Conservation (phyloP, 495 filamentous ascomycete genomes). For the Echria macrotheca region DNA sequence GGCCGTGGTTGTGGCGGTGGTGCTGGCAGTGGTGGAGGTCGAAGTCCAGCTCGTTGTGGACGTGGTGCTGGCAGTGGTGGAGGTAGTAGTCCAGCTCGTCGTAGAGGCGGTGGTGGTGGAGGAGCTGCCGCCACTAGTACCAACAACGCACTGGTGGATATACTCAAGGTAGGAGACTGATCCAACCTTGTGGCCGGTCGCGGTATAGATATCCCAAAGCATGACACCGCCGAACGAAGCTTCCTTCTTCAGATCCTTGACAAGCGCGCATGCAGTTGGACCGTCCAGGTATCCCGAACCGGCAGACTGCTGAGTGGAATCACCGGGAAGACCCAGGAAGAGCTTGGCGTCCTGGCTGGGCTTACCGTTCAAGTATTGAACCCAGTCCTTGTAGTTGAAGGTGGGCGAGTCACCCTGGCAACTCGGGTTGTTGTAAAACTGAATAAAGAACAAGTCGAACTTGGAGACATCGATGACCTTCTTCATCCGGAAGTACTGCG, state of each 20-base stretch:
- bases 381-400: conserved; percentile 64
- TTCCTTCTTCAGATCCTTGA: conserved; percentile 30
- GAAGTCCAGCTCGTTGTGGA: too few species aligned
- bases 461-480: conserved; percentile 46
- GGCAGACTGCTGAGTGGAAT: conserved; percentile 26
- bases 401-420: conserved; percentile 42
- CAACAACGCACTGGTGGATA: conserved; percentile 21
- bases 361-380: conserved; percentile 46
- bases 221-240: conserved; percentile 37
- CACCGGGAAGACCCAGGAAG: conserved; percentile 58
- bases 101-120: conserved; percentile 4
- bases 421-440: conserved; percentile 67
- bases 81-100: conserved; percentile 3
- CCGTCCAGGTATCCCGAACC: conserved; percentile 28
- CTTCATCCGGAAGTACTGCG: conserved; percentile 47
- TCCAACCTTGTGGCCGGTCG: conserved; percentile 15
- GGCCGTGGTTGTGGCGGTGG: conserved; percentile 4
- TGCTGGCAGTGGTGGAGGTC: neutral
- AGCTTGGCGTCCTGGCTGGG: conserved; percentile 56
- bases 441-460: conserved; percentile 63
- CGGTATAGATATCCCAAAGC: conserved; percentile 36
- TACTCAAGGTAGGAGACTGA: conserved; percentile 28
- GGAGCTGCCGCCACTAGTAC: neutral
- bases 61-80: conserved; percentile 1
- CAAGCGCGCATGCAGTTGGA: conserved; percentile 13